These are phyloP conservation scores for Rhododendron vialii DNA, from an alignment of 148 eudicot genomes.

Conservation along the genomic window DNA sequence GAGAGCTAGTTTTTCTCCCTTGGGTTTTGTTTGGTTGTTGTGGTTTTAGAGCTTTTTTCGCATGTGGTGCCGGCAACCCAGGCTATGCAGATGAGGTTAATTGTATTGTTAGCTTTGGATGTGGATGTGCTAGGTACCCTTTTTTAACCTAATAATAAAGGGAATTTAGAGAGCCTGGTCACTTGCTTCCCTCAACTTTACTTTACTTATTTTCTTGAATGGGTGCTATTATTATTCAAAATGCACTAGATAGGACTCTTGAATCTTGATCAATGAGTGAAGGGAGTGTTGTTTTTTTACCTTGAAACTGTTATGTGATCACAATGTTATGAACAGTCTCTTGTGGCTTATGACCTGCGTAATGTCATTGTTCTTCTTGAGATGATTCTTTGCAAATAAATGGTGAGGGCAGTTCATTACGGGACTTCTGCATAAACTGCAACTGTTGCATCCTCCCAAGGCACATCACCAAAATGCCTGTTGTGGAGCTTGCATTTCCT, in stretches of 20 bases:
- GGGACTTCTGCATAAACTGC: not conserved
- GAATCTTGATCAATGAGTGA: not conserved
- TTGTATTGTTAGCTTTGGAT: not conserved
- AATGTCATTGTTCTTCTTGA: not conserved
- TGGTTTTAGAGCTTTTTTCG: not conserved
- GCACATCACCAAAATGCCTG: not conserved
- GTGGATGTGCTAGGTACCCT: not conserved
- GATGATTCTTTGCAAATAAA: not conserved
- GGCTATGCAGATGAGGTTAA: not conserved
- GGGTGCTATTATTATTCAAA: not conserved
- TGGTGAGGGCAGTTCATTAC: not conserved
- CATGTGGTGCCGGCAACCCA: not conserved
- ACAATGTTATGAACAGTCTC: not conserved
- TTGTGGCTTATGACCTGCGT: not conserved
- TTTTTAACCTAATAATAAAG: not conserved
- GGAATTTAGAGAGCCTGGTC: not conserved
- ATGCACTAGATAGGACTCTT: not conserved
- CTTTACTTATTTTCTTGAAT: not conserved
- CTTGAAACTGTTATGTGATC: not conserved
- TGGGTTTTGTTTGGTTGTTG: not conserved
- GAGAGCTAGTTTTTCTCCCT: slow-evolving; percentile 4
- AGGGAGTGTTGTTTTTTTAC: not conserved
- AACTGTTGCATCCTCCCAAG: not conserved
- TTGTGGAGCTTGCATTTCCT: not conserved
- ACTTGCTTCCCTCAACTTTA: not conserved